Evolutionary conservation across 306 rosid genomes (phyloP).

Genomic region (Cicer bijugum): DNA sequence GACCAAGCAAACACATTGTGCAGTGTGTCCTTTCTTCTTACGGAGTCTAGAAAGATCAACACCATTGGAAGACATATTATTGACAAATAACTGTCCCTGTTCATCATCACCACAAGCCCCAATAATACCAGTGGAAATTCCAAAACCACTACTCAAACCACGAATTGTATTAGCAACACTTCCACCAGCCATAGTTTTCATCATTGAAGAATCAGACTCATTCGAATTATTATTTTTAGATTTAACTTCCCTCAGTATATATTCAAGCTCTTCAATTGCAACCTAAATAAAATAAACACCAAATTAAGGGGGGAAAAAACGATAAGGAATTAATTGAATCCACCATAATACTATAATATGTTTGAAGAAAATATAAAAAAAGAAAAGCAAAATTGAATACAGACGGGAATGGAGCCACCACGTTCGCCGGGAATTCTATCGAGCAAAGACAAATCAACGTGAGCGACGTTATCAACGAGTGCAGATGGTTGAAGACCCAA

Average conservation of each 20-base stretch:
- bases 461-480: conserved; percentile 78
- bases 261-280: conserved; percentile 66
- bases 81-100: conserved; percentile 76
- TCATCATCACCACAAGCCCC: conserved; percentile 89
- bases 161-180: conserved; percentile 92
- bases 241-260: conserved; percentile 63
- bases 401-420: conserved; percentile 91
- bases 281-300: conserved; percentile 52
- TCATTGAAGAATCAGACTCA: conserved; percentile 40
- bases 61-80: conserved; percentile 71
- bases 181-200: conserved; percentile 87
- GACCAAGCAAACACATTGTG: conserved; percentile 98
- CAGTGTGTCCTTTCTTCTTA: conserved; percentile 77
- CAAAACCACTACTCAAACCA: conserved; percentile 77
- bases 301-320: no score
- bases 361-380: neutral
- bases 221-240: conserved; percentile 32
- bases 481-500: conserved; percentile 87
- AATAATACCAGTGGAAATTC: conserved; percentile 74
- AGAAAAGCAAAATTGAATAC: neutral
- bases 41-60: conserved; percentile 78
- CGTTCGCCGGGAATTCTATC: conserved; percentile 75
- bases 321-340: neutral
- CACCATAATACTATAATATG: neutral
- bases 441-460: conserved; percentile 65